Base-by-base conservation (phyloP, 2,329 filamentous ascomycete genomes). In the Xylariaceae sp. region DNA sequence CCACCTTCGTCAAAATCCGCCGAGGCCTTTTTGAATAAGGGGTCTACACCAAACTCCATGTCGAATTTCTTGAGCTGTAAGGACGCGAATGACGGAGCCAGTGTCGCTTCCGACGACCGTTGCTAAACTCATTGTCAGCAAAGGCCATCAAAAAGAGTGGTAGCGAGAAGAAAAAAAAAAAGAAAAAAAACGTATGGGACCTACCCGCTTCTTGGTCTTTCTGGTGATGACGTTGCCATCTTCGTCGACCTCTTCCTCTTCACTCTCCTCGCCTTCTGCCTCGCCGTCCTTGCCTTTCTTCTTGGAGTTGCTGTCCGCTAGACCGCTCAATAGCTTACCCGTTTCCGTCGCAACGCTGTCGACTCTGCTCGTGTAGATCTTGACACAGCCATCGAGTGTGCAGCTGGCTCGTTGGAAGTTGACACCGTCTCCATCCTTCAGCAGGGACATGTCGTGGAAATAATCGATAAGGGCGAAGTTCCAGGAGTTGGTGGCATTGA, bases 381-480 rank as follows among this genome's bases (percentile, higher is more conserved):
- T 99, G 68, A 99, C 94, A 69, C 94, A 99, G 26, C 94, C 94
- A 69, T 99, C 94, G 19, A 99, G 79, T 0, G 94, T 99, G 74
- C 91, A 97, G 74, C 91, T 96, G 56, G 94, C 94, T 71, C 96
- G 96, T 70, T 99, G 94, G 65, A 99, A 99, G 71, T 99, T 99
- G 72, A 99, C 91, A 11, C 91, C 88, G 61, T 99, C 91, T 32
- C 94, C 94, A 68, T 99, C 94, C 69, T 95, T 95, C 47, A 99
- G 78, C 43, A 99, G 76, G 1, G 91, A 96, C 94, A 99, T 97
- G 68, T 99, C 94, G 72, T 99, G 92, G 67, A 99, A 99, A 73
- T 99, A 99, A 72, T 99, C 94, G 69, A 99, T 99, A 19, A 99
- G 81, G n/a, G 94, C 94, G 74, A 99, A 97, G 72, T 97, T 97